Base-by-base conservation (phyloP, 2,329 filamentous ascomycete species). In the Dryadomyces quercivorus region DNA sequence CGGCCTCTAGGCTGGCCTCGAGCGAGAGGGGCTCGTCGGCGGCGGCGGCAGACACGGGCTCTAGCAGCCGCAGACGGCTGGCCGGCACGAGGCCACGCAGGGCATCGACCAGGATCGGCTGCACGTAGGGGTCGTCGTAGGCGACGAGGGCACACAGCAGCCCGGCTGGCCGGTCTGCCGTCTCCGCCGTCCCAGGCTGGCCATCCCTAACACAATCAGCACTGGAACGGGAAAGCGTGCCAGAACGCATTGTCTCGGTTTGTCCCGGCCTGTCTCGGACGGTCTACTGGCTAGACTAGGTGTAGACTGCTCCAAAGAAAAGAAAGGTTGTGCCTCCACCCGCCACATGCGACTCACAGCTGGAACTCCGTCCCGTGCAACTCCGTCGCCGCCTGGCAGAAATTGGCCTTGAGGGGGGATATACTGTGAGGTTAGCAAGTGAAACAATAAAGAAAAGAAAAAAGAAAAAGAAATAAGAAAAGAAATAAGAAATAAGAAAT, bases 381-480 rank as follows among this genome's bases (percentile, higher is more conserved):
- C 57, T 82, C 75, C 57, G 80, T 73, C 43, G 75, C 70, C 12
- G 80, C 77, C 67, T 92, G 88, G 80, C 87, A 90, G 68, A 96
- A 98, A 69, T 95, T 96, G 45, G 92, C 91, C 68, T 87, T 88
- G 61, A 97, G 69, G 15, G 92, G 88, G 4, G 93, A 96, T 55
- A 98, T 82, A 68, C 90, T 95, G 63, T 59, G 10, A 1, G 2
- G 15, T 22, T 42, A 34, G 50, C n/a, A n/a, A n/a, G n/a, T n/a
- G n/a, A n/a, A 18, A 13, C 8, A 31, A 31, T 31, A 4, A 44
- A 15, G 26, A 5, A 21, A 52, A n/a, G 47, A 44, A 12, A 10
- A 38, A 20, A 22, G 34, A 40, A 40, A 12, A 12, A 36, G 34
- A 36, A 36, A 36, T 36, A 36, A 12, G 12, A 36, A 6, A 12